A percentile compares a stretch with the other conserved stretches of the same genome.
Evolutionary conservation across 2,329 filamentous ascomycete species (phyloP).

Genomic region (Fusarium staphyleae): DNA sequence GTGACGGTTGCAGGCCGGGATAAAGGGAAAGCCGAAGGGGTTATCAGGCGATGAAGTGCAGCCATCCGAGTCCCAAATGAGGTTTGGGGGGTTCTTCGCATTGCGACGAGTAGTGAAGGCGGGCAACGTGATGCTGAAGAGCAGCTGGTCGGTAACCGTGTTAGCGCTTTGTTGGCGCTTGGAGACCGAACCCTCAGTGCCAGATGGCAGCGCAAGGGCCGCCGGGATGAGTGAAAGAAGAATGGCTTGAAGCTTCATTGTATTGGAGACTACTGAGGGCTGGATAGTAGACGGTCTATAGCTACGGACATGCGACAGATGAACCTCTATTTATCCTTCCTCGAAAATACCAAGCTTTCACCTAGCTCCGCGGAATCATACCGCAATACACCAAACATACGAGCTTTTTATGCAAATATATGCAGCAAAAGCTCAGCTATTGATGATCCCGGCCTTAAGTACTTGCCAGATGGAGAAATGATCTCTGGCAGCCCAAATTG

Average conservation of each 20-base stretch:
- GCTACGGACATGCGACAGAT: neutral
- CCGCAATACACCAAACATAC: neutral
- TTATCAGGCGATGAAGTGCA: constrained; percentile 54
- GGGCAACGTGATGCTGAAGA: constrained; percentile 53
- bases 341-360: no score
- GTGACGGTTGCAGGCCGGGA: constrained; percentile 58
- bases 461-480: constrained; percentile 30
- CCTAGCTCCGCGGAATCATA: constrained; percentile 1
- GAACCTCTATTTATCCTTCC: constrained; percentile 22
- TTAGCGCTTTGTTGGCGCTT: constrained; percentile 37
- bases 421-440: neutral
- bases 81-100: constrained; percentile 47
- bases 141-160: constrained; percentile 53
- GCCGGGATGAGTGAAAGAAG: constrained; percentile 36
- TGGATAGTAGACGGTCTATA: neutral
- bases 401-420: neutral
- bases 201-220: constrained; percentile 35
- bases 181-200: constrained; percentile 11
- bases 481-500: constrained; percentile 6
- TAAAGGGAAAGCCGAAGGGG: constrained; percentile 53
- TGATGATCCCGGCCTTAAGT: neutral
- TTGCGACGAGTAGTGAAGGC: constrained; percentile 52
- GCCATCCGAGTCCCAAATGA: constrained; percentile 53
- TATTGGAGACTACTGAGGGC: neutral
- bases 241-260: constrained; percentile 45